Percentiles rank a stretch among this genome's conserved stretches.
Conservation (phyloP, 2,329 filamentous ascomycete genomes). For the Colletotrichum sp. region DNA sequence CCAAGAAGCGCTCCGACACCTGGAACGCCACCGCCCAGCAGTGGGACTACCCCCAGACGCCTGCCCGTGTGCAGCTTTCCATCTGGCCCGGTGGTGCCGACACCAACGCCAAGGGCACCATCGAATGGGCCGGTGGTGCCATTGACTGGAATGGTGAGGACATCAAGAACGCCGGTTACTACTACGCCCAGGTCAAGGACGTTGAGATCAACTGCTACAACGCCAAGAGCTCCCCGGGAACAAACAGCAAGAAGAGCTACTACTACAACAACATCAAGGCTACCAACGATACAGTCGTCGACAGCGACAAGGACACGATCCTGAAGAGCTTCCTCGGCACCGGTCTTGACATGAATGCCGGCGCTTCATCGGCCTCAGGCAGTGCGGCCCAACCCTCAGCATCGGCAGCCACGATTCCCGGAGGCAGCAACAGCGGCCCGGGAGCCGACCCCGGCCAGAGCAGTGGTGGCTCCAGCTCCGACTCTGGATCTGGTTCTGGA, state of each 20-base stretch:
- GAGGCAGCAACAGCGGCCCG: slow-evolving; percentile 30
- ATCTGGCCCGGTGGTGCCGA: slow-evolving; percentile 91
- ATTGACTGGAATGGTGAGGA: slow-evolving; percentile 87
- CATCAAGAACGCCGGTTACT: slow-evolving; percentile 85
- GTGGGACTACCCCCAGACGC: slow-evolving; percentile 91
- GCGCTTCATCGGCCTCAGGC: slow-evolving; percentile 26
- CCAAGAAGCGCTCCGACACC: slow-evolving; percentile 76
- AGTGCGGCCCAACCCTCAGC: slow-evolving; percentile 6
- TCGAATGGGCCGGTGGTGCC: slow-evolving; percentile 88
- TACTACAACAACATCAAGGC: slow-evolving; percentile 69
- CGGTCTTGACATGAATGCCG: slow-evolving; percentile 72
- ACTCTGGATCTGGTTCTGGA: slow-evolving; percentile 16
- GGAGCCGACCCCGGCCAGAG: slow-evolving; percentile 25
- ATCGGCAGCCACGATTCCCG: slow-evolving; percentile 30
- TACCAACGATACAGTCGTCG: slow-evolving; percentile 78
- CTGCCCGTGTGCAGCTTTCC: slow-evolving; percentile 88
- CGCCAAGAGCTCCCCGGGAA: slow-evolving; percentile 63
- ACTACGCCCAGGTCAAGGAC: slow-evolving; percentile 80
- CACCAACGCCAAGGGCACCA: slow-evolving; percentile 81
- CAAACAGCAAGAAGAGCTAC: slow-evolving; percentile 75
- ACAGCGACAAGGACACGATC: slow-evolving; percentile 76
- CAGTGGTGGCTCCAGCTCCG: slow-evolving; percentile 24
- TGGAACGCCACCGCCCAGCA: slow-evolving; percentile 84
- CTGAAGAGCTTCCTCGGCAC: slow-evolving; percentile 83
- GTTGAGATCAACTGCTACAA: slow-evolving; percentile 89